Conservation (phyloP, 441 rosid species). For the Populus trichocarpa region DNA sequence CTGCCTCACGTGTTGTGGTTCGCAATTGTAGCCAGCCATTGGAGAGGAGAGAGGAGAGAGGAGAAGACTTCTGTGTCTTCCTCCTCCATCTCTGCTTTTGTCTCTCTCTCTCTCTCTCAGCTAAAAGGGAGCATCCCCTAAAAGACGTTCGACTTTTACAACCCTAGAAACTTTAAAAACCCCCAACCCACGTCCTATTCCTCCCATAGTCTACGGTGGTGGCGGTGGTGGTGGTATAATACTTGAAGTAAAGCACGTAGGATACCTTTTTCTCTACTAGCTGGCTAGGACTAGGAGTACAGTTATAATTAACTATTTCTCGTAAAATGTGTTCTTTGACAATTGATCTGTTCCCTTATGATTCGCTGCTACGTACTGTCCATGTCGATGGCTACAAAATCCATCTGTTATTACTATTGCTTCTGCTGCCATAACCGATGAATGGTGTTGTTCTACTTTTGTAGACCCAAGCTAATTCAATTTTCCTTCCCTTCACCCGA, state of each 20-base stretch:
- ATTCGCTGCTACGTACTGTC: background rate
- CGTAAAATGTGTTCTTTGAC: background rate
- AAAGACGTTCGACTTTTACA: conserved; percentile 33
- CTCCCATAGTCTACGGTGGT: too few relatives aligned
- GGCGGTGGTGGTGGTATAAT: too few relatives aligned
- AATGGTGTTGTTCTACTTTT: background rate
- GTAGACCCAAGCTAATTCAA: background rate
- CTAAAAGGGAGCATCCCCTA: conserved; percentile 1
- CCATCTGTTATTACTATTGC: background rate
- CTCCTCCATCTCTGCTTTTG: background rate
- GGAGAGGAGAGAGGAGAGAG: background rate
- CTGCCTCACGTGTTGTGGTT: conserved; percentile 33
- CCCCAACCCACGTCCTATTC: background rate
- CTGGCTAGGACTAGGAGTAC: background rate
- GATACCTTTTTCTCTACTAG: background rate
- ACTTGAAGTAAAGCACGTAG: too few relatives aligned
- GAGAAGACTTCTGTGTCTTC: background rate
- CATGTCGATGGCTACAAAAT: background rate
- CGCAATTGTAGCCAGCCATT: background rate
- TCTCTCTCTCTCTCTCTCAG: background rate
- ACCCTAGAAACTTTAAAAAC: background rate
- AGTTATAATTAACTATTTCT: background rate
- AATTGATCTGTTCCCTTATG: background rate
- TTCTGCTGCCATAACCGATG: background rate
- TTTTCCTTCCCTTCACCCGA: background rate